phyloP scores from a whole-genome alignment of 1,284 basidiomycete genomes.

The Taiwanofungus camphoratus region DNA sequence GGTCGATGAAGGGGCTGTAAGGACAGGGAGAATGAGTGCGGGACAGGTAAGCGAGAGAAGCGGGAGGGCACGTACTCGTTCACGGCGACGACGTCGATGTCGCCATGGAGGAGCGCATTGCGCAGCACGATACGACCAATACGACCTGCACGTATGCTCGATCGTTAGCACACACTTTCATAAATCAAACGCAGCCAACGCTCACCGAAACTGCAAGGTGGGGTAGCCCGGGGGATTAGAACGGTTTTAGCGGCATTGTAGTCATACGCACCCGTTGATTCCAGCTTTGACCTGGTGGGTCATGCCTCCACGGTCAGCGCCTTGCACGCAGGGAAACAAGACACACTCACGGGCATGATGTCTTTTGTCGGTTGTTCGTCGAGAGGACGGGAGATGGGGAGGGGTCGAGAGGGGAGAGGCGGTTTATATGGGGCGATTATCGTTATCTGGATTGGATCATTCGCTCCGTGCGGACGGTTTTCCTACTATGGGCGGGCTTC shows the following conservation, averaged over 20 bases:
- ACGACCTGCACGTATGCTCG: slow-evolving; percentile 51
- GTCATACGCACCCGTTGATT: slow-evolving; percentile 74
- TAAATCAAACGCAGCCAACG: background rate
- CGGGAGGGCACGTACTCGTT: slow-evolving; percentile 67
- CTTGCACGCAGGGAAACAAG: background rate
- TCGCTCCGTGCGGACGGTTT: too few species aligned
- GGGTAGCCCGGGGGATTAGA: slow-evolving; percentile 17
- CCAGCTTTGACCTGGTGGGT: slow-evolving; percentile 70
- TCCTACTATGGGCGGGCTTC: too few species aligned
- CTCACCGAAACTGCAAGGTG: slow-evolving; percentile 72
- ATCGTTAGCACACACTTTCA: background rate
- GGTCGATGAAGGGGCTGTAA: slow-evolving; percentile 87
- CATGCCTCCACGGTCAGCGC: background rate
- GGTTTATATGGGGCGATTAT: slow-evolving; percentile 12
- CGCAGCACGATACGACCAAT: slow-evolving; percentile 98
- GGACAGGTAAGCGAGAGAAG: slow-evolving; percentile 9
- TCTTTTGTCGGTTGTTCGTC: background rate
- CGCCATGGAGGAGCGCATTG: slow-evolving; percentile 80
- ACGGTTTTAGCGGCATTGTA: too few species aligned
- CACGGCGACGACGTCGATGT: slow-evolving; percentile 81
- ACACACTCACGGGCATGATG: slow-evolving; percentile 19
- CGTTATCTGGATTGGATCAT: slow-evolving; percentile 19
- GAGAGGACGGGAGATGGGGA: slow-evolving; percentile 5
- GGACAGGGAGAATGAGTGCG: slow-evolving; percentile 7
- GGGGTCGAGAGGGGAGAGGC: slow-evolving; percentile 8